A percentile compares a stretch with the other conserved stretches of the same genome.
Conservation (phyloP, 805 yeast genomes). For the Saccharomycopsis olivae region DNA sequence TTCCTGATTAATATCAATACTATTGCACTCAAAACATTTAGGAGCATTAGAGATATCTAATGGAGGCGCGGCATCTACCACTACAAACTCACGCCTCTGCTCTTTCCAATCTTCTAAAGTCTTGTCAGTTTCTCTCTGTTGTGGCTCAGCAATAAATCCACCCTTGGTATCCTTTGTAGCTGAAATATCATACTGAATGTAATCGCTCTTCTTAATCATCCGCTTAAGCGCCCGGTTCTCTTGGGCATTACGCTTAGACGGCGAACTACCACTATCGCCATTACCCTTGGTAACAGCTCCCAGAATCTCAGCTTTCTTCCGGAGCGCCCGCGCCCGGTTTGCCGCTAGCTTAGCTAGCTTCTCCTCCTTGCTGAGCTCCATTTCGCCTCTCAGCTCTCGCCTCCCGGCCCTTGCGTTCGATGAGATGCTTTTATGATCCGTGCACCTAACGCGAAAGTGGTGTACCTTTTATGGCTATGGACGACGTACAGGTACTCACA, state of each 20-base stretch:
- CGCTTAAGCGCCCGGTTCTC: slow-evolving; percentile 28
- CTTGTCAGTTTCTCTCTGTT: slow-evolving; percentile 25
- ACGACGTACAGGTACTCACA: too few species aligned
- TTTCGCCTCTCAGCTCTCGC: too few species aligned
- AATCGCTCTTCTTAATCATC: slow-evolving; percentile 48
- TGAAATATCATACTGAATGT: slow-evolving; percentile 78
- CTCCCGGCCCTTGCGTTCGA: too few species aligned
- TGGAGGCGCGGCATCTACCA: slow-evolving; percentile 60
- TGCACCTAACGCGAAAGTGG: too few species aligned
- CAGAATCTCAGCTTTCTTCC: slow-evolving; percentile 18
- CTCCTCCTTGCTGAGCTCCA: slow-evolving; percentile 10
- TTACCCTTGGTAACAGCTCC: slow-evolving; percentile 7
- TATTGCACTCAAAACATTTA: slow-evolving; percentile 72
- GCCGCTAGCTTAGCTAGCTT: slow-evolving; percentile 33
- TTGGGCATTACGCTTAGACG: slow-evolving; percentile 4
- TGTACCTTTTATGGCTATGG: too few species aligned
- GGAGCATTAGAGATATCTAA: slow-evolving; percentile 65
- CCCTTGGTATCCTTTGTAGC: slow-evolving; percentile 85
- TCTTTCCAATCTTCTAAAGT: slow-evolving; percentile 42
- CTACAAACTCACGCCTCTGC: slow-evolving; percentile 26
- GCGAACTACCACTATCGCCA: background rate
- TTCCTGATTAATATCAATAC: slow-evolving; percentile 72
- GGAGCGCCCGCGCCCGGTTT: slow-evolving; percentile 45
- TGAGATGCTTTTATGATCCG: too few species aligned
- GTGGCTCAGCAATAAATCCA: slow-evolving; percentile 57